phyloP scores from a whole-genome alignment of 2,329 filamentous ascomycete genomes.

The Pseudonectria buxi region DNA sequence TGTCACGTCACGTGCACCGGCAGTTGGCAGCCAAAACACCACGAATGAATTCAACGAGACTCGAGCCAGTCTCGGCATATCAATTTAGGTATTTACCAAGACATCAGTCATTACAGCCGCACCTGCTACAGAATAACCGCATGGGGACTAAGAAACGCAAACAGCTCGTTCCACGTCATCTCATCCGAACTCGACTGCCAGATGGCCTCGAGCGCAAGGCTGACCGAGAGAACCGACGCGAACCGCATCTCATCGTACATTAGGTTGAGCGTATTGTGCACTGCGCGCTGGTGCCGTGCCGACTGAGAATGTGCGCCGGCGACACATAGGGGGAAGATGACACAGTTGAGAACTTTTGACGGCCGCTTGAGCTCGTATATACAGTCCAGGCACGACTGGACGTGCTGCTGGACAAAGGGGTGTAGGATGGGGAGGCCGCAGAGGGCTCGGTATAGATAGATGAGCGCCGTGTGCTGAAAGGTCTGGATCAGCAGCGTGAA shows the following conservation, averaged over 20 bases:
- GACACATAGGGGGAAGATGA: slow-evolving; percentile 31
- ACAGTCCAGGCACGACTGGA: slow-evolving; percentile 29
- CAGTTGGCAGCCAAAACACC: no score
- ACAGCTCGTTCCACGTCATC: slow-evolving; percentile 19
- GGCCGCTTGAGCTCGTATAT: slow-evolving; percentile 29
- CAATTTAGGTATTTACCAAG: no score
- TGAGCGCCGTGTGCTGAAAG: slow-evolving; percentile 34
- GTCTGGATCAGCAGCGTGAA: slow-evolving; percentile 31
- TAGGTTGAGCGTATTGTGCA: slow-evolving; percentile 13
- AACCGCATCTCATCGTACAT: slow-evolving; percentile 28
- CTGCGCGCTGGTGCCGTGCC: slow-evolving; percentile 18
- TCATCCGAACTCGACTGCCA: slow-evolving; percentile 13
- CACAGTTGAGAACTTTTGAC: slow-evolving; percentile 32
- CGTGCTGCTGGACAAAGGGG: slow-evolving; percentile 33
- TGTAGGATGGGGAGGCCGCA: slow-evolving; percentile 33
- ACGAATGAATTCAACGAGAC: no score
- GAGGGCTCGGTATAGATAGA: slow-evolving; percentile 37
- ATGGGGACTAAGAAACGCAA: slow-evolving; percentile 15
- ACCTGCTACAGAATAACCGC: slow-evolving; percentile 18
- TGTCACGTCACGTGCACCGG: no score
- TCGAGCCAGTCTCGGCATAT: no score
- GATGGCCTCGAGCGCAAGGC: slow-evolving; percentile 14
- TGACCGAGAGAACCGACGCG: slow-evolving; percentile 31
- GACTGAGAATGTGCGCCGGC: slow-evolving; percentile 29
- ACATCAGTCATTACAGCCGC: no score